Evolutionary conservation across 345 rosid genomes (phyloP).

Genomic region (Lumnitzera littorea): DNA sequence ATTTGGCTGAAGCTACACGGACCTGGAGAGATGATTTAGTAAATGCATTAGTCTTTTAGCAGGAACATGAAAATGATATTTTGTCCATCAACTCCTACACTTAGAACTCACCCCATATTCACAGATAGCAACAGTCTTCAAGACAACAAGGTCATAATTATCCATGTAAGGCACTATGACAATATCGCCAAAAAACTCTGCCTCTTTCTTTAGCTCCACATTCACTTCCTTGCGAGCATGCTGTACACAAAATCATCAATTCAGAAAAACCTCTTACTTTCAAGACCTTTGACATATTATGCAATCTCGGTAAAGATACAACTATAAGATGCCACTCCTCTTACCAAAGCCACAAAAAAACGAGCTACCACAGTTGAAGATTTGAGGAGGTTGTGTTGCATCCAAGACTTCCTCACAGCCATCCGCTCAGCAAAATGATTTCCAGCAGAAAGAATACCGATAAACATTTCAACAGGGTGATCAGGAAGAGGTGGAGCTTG

Average conservation of each 20-base stretch:
- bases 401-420: slow-evolving; percentile 97
- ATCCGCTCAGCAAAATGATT: slow-evolving; percentile 92
- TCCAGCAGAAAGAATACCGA: slow-evolving; percentile 91
- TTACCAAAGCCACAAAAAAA: slow-evolving; percentile 87
- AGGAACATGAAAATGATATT: not conserved
- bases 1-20: slow-evolving; percentile 51
- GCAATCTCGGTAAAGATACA: not conserved
- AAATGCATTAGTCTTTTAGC: too few relatives aligned
- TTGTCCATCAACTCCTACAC: not conserved
- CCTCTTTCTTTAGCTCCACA: slow-evolving; percentile 85
- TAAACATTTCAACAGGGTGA: slow-evolving; percentile 60
- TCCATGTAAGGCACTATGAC: slow-evolving; percentile 92
- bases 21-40: slow-evolving; percentile 27
- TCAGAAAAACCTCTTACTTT: not conserved
- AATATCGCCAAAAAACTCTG: slow-evolving; percentile 85
- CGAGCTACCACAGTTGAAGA: slow-evolving; percentile 88
- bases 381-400: slow-evolving; percentile 73
- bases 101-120: slow-evolving; percentile 75
- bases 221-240: slow-evolving; percentile 87
- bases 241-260: slow-evolving; percentile 23
- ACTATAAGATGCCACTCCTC: not conserved
- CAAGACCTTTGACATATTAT: not conserved
- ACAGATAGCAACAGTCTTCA: slow-evolving; percentile 92
- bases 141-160: slow-evolving; percentile 88
- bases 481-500: slow-evolving; percentile 61